Conservation (phyloP, 2,329 filamentous ascomycete species). For the Pseudopithomyces maydicus region DNA sequence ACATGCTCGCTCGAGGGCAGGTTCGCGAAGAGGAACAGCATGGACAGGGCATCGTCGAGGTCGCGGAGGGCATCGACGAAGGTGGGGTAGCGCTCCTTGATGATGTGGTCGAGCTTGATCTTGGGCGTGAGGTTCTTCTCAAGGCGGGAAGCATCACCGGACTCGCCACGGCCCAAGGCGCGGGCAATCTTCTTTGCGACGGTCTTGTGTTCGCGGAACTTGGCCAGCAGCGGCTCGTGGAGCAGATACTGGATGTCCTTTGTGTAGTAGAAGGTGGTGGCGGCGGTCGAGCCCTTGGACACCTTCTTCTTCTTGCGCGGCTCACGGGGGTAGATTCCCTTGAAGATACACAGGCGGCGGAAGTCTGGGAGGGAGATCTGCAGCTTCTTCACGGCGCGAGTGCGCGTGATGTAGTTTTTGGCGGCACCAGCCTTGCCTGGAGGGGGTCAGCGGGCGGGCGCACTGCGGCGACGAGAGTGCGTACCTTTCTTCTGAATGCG, state of each 20-base stretch:
- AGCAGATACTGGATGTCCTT: conserved; percentile 99
- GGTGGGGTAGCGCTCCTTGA: conserved; percentile 96
- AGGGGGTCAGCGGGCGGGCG: conserved; percentile 21
- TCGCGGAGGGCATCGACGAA: conserved; percentile 94
- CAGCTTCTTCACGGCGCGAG: conserved; percentile 95
- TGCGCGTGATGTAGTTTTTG: conserved; percentile 98
- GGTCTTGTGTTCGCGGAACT: conserved; percentile 96
- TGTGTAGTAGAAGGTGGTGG: conserved; percentile 88
- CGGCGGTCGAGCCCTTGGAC: conserved; percentile 84
- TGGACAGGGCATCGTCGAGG: conserved; percentile 93
- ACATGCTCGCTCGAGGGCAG: conserved; percentile 88
- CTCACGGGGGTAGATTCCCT: conserved; percentile 97
- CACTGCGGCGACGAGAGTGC: conserved; percentile 10
- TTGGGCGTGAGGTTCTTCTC: conserved; percentile 90
- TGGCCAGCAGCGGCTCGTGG: conserved; percentile 90
- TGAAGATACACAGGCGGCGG: conserved; percentile 98
- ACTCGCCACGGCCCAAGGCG: conserved; percentile 89
- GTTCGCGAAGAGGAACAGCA: conserved; percentile 97
- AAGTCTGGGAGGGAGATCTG: conserved; percentile 98
- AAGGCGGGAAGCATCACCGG: conserved; percentile 82
- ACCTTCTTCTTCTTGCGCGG: conserved; percentile 97
- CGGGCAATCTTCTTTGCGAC: conserved; percentile 97
- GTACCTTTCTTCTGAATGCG: conserved; percentile 67
- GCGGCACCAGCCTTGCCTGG: conserved; percentile 82
- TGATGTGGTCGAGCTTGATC: conserved; percentile 93